phyloP scores from a whole-genome alignment of 2,329 filamentous ascomycete genomes.

The Colletotrichum sp. region DNA sequence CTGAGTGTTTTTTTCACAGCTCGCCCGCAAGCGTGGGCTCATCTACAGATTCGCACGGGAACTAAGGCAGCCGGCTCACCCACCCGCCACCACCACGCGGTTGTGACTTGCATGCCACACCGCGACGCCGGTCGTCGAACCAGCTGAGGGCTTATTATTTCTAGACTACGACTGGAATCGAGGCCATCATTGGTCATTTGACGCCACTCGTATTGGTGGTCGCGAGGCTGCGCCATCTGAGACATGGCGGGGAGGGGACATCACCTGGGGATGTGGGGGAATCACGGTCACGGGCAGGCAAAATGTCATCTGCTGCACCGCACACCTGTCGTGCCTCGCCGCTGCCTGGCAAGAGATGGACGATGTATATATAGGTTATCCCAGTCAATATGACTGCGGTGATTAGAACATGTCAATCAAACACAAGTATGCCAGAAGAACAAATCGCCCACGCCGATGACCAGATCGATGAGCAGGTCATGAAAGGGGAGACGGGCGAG shows the following conservation, averaged over 20 bases:
- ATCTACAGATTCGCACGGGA: background rate
- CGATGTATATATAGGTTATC: background rate
- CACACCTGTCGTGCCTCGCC: background rate
- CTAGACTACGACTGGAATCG: background rate
- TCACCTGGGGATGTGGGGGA: conserved; percentile 9
- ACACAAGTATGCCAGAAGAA: background rate
- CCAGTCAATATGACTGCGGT: background rate
- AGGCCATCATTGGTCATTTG: conserved; percentile 12
- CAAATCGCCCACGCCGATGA: background rate
- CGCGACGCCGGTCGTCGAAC: background rate
- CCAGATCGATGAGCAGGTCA: background rate
- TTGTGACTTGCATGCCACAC: background rate
- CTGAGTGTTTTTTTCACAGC: background rate
- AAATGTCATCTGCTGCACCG: conserved; percentile 6
- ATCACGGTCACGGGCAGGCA: conserved; percentile 8
- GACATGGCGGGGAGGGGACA: conserved; percentile 4
- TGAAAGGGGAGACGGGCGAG: background rate
- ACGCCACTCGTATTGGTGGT: background rate
- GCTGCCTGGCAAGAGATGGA: background rate
- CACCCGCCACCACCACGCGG: background rate
- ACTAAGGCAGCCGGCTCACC: background rate
- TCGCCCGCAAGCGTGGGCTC: background rate
- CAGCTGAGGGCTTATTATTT: background rate
- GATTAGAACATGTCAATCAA: background rate
- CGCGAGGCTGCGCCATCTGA: background rate